These are phyloP conservation scores for Termitomyces heimii DNA, from an alignment of 768 basidiomycete species.

Conservation along the genomic window DNA sequence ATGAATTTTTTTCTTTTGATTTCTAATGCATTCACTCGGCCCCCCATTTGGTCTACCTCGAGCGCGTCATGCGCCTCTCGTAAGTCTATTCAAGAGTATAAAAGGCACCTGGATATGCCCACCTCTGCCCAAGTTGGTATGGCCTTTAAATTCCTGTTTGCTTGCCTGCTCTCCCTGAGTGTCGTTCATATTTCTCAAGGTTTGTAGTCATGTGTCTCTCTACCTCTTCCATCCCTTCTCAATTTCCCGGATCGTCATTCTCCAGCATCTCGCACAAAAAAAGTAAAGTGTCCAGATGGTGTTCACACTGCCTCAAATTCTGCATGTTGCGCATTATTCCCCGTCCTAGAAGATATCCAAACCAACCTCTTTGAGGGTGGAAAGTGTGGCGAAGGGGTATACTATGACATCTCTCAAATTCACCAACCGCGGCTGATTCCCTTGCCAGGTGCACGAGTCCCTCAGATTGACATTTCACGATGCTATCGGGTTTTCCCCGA, in stretches of 20 bases:
- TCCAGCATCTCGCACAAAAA: neutral
- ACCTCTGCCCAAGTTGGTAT: neutral
- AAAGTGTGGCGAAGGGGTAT: neutral
- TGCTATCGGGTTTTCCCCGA: neutral
- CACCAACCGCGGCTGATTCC: neutral
- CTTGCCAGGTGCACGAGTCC: neutral
- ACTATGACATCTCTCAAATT: neutral
- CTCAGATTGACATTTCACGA: neutral
- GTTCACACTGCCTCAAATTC: neutral
- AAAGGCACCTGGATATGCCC: neutral
- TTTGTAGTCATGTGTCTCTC: neutral
- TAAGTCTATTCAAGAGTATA: neutral
- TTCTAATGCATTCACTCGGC: neutral
- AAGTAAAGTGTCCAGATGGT: neutral
- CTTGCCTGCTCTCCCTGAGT: neutral
- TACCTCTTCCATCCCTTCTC: too few species aligned
- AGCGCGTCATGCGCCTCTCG: neutral
- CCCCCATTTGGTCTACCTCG: neutral
- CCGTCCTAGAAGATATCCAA: neutral
- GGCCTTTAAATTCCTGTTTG: neutral
- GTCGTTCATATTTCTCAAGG: neutral
- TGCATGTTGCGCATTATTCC: neutral
- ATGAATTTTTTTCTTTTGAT: neutral
- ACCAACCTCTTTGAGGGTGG: neutral
- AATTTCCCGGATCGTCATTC: neutral